Percentiles rank a stretch among this genome's conserved stretches.
Conservation (phyloP, 1,139 yeast genomes). For the Candida sojae region DNA sequence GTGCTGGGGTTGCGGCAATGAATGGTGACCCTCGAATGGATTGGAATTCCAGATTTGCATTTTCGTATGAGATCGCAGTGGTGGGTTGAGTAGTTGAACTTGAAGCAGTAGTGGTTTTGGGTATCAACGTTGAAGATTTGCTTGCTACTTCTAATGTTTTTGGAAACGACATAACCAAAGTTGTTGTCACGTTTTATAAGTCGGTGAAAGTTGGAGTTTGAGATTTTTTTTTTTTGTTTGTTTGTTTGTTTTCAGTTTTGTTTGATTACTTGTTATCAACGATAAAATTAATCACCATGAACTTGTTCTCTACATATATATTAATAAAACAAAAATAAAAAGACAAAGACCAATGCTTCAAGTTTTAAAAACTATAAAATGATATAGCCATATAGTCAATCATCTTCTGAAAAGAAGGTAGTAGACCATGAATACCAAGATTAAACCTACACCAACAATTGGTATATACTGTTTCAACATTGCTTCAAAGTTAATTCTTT, state of each 20-base stretch:
- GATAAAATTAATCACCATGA: too few relatives aligned
- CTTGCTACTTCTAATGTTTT: constrained; percentile 4
- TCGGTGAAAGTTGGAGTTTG: background rate
- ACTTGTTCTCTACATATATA: too few relatives aligned
- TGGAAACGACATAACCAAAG: constrained; percentile 4
- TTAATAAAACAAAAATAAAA: background rate
- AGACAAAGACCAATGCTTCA: background rate
- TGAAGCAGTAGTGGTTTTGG: constrained; percentile 4
- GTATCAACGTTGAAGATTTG: constrained; percentile 6
- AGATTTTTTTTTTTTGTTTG: background rate
- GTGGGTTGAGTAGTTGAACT: constrained; percentile 7
- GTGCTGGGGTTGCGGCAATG: constrained; percentile 3
- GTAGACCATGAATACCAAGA: constrained; percentile 80
- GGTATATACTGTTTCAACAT: constrained; percentile 89
- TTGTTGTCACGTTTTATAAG: background rate
- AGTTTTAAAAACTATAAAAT: background rate
- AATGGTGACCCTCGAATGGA: constrained; percentile 10
- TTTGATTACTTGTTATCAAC: background rate
- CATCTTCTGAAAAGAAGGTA: constrained; percentile 34
- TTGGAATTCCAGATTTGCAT: constrained; percentile 12
- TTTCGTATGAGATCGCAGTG: constrained; percentile 13
- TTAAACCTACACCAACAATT: constrained; percentile 66
- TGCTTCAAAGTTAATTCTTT: constrained; percentile 87
- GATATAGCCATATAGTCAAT: background rate
- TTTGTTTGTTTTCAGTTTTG: background rate